Conservation (phyloP, 768 basidiomycete genomes). For the Mrakia frigida region DNA sequence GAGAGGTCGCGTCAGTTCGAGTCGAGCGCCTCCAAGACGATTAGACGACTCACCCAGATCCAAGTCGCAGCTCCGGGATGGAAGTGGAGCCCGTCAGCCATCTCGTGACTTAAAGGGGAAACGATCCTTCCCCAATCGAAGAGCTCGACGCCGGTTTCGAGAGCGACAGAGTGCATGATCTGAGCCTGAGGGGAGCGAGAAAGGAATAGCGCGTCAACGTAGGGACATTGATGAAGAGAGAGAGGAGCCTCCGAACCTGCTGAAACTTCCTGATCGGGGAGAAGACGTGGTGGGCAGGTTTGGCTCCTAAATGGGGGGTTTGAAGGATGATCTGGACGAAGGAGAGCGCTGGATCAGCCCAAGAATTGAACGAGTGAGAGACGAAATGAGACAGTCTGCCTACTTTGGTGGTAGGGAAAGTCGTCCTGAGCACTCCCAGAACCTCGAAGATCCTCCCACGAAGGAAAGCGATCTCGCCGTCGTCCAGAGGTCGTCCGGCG, state of each 20-base stretch:
- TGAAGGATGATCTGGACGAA: constrained; percentile 25
- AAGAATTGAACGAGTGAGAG: not conserved
- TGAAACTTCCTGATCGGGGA: constrained; percentile 27
- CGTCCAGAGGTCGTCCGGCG: constrained; percentile 26
- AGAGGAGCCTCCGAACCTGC: constrained; percentile 8
- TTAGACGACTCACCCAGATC: constrained; percentile 14
- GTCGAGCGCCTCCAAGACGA: not conserved
- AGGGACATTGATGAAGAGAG: too few relatives aligned
- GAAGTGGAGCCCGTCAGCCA: constrained; percentile 26
- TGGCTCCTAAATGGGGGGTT: constrained; percentile 25
- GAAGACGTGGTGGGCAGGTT: constrained; percentile 10
- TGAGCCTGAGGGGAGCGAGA: not conserved
- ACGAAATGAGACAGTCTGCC: not conserved
- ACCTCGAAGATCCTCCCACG: constrained; percentile 22
- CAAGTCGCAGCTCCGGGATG: constrained; percentile 8
- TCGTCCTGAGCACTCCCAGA: constrained; percentile 5
- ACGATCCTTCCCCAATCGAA: constrained; percentile 31
- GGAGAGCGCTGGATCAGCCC: not conserved
- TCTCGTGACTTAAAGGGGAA: constrained; percentile 16
- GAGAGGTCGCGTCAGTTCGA: not conserved
- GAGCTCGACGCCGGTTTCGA: constrained; percentile 26
- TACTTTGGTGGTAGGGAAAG: constrained; percentile 24
- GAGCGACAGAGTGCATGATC: constrained; percentile 5
- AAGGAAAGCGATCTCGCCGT: constrained; percentile 23
- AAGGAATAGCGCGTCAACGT: not conserved